These are phyloP conservation scores for Quillaja saponaria DNA, from an alignment of 306 rosid genomes.

Conservation along the genomic window DNA sequence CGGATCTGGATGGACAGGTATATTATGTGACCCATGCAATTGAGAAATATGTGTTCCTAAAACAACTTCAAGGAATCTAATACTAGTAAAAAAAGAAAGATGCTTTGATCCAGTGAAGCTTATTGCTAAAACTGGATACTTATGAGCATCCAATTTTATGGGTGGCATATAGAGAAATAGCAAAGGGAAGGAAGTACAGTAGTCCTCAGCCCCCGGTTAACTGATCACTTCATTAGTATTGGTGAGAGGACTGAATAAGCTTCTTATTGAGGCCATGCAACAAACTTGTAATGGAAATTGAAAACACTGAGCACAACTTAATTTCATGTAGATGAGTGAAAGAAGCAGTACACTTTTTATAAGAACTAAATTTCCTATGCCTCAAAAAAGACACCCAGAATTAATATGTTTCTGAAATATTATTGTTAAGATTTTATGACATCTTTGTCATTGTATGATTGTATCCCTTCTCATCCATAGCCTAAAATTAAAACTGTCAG, in stretches of 20 bases:
- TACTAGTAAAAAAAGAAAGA: background rate
- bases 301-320: too few relatives aligned
- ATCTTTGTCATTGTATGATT: conserved; percentile 3
- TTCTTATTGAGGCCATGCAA: conserved; percentile 18
- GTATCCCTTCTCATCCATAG: background rate
- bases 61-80: background rate
- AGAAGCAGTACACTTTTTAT: too few relatives aligned
- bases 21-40: background rate
- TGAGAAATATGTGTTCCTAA: conserved; percentile 1
- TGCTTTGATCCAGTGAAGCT: conserved; percentile 1
- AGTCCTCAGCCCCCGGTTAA: too few relatives aligned
- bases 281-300: background rate
- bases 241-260: background rate
- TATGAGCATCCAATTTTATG: background rate
- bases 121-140: background rate
- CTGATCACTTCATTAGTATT: too few relatives aligned
- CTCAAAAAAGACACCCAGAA: background rate
- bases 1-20: conserved; percentile 56
- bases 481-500: conserved; percentile 1
- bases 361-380: too few relatives aligned
- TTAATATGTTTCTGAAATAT: conserved; percentile 9
- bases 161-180: background rate
- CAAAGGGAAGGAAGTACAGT: background rate
- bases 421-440: background rate
- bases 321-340: too few relatives aligned